Percentiles rank a stretch among this genome's conserved stretches.
Evolutionary conservation across 75 land plant species (phyloP).

Genomic region (Chamaecyparis obtusa): DNA sequence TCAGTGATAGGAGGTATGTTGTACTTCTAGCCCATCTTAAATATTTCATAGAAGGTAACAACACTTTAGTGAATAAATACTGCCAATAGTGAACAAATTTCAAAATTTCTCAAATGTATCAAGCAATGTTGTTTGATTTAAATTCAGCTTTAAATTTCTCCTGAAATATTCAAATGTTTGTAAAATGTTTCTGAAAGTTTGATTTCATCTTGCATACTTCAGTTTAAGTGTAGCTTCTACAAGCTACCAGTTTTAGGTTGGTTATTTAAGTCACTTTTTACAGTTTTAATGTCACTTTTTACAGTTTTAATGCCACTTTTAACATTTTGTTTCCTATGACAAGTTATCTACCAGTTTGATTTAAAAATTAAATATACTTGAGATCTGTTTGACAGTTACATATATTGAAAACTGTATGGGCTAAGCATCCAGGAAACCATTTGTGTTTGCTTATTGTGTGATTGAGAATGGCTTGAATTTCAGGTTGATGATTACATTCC

Average conservation of each 20-base stretch:
- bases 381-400: neutral
- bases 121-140: neutral
- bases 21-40: neutral
- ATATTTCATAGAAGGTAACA: neutral
- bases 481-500: too few species aligned
- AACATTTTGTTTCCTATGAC: neutral
- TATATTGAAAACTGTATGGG: too few species aligned
- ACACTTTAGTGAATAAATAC: neutral
- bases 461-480: too few species aligned
- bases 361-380: too few species aligned
- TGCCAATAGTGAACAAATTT: neutral
- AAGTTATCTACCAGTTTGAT: neutral
- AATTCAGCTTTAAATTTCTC: neutral
- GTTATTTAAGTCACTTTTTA: too few species aligned
- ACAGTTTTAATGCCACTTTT: neutral
- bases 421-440: neutral
- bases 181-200: neutral
- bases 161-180: too few species aligned
- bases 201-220: neutral
- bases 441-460: too few species aligned
- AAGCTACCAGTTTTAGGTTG: neutral
- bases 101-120: neutral
- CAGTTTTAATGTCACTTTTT: too few species aligned
- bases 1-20: slow-evolving; percentile 87
- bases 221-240: neutral